Percentiles rank a stretch among this genome's conserved stretches.
Conservation (phyloP, 2,329 filamentous ascomycete genomes). For the Beauveria bassiana region DNA sequence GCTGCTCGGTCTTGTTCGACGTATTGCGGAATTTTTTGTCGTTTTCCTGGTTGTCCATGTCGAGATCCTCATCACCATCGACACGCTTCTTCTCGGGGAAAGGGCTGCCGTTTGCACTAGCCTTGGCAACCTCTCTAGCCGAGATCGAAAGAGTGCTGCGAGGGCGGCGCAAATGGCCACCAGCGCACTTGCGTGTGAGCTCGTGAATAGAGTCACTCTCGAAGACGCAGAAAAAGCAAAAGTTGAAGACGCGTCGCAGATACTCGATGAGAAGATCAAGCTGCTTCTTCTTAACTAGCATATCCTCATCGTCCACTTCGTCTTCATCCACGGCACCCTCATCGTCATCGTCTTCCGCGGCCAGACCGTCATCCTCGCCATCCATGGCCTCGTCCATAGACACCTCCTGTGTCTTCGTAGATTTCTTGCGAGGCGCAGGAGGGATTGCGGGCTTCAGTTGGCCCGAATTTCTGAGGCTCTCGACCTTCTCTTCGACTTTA, state of each 20-base stretch:
- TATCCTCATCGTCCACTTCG: constrained; percentile 82
- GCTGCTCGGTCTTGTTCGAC: constrained; percentile 74
- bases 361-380: constrained; percentile 61
- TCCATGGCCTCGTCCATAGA: constrained; percentile 56
- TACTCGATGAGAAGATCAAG: constrained; percentile 95
- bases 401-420: constrained; percentile 52
- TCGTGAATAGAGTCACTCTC: constrained; percentile 97
- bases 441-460: constrained; percentile 61
- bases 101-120: constrained; percentile 72
- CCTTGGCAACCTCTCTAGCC: constrained; percentile 76
- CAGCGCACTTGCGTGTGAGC: constrained; percentile 88
- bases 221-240: constrained; percentile 99
- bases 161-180: constrained; percentile 90
- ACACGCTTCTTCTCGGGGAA: constrained; percentile 79
- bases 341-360: constrained; percentile 77
- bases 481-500: constrained; percentile 80
- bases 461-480: constrained; percentile 68
- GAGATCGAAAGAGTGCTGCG: constrained; percentile 75
- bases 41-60: constrained; percentile 35
- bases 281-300: constrained; percentile 91
- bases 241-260: constrained; percentile 91
- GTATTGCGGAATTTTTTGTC: constrained; percentile 68
- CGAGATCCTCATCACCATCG: constrained; percentile 57
- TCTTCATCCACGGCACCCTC: constrained; percentile 73
- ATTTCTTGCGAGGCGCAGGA: constrained; percentile 49